Evolutionary conservation across 768 basidiomycete species (phyloP).

Genomic region (Amylocystis lapponica): DNA sequence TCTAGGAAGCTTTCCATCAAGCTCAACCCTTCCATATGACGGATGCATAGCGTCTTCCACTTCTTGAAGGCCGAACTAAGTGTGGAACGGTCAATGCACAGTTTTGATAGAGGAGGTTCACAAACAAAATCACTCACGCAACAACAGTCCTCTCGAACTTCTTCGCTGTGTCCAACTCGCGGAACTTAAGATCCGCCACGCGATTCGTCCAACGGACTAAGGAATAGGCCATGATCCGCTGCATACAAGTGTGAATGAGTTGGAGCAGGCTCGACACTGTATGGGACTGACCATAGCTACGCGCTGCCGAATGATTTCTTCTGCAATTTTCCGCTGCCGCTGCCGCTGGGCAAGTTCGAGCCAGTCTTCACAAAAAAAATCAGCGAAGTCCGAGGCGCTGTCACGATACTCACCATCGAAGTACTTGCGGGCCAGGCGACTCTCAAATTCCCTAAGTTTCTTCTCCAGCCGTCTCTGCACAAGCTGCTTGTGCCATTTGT

Average conservation of each 20-base stretch:
- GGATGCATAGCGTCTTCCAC: slow-evolving; percentile 59
- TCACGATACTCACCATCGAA: slow-evolving; percentile 29
- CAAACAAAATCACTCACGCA: slow-evolving; percentile 24
- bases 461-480: slow-evolving; percentile 39
- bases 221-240: slow-evolving; percentile 48
- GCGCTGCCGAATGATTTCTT: slow-evolving; percentile 34
- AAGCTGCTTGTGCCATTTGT: slow-evolving; percentile 41
- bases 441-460: slow-evolving; percentile 40
- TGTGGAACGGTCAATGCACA: neutral
- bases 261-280: neutral
- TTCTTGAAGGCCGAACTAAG: slow-evolving; percentile 54
- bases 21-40: slow-evolving; percentile 65
- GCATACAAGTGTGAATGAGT: neutral
- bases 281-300: slow-evolving; percentile 33
- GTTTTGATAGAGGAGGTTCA: neutral
- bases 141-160: slow-evolving; percentile 33
- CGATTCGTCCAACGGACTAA: slow-evolving; percentile 64
- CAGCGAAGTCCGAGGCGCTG: neutral
- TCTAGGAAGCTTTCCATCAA: slow-evolving; percentile 83
- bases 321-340: slow-evolving; percentile 38
- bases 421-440: slow-evolving; percentile 27
- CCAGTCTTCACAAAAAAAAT: slow-evolving; percentile 39
- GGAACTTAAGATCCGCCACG: slow-evolving; percentile 67
- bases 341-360: slow-evolving; percentile 30
- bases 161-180: slow-evolving; percentile 61